Percentiles rank a stretch among this genome's conserved stretches.
Conservation (phyloP, 176 grass and related monocot genomes). For the Hsuehochloa calcarea region DNA sequence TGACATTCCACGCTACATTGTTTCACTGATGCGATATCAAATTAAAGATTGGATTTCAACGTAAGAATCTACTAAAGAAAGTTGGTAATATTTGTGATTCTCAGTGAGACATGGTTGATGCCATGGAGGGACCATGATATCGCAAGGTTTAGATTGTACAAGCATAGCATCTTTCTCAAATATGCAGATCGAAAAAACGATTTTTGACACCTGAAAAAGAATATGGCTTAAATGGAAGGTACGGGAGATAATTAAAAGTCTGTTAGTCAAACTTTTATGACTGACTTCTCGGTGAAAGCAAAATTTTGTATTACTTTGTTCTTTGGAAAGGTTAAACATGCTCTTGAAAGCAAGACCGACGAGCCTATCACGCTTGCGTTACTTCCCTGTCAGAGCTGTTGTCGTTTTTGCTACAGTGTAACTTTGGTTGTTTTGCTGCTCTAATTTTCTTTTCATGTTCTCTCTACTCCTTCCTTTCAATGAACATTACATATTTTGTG, state of each 20-base stretch:
- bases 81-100: neutral
- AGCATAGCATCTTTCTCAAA: constrained; percentile 2
- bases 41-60: neutral
- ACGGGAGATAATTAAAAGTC: neutral
- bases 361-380: too few species aligned
- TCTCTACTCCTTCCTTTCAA: neutral
- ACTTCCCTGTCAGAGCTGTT: neutral
- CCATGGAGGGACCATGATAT: neutral
- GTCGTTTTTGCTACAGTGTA: neutral
- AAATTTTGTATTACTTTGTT: neutral
- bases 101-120: neutral
- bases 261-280: neutral
- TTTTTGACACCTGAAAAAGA: neutral
- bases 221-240: neutral
- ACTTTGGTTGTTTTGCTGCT: neutral
- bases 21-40: neutral
- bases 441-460: neutral
- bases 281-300: neutral
- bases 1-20: neutral
- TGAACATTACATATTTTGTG: neutral
- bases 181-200: neutral
- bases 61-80: constrained; percentile 5
- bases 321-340: neutral
- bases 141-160: neutral
- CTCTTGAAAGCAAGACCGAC: neutral